A percentile compares a stretch with the other conserved stretches of the same genome.
These are phyloP conservation scores for Petunia axillaris DNA, from an alignment of 257 asterid species.

Conservation along the genomic window DNA sequence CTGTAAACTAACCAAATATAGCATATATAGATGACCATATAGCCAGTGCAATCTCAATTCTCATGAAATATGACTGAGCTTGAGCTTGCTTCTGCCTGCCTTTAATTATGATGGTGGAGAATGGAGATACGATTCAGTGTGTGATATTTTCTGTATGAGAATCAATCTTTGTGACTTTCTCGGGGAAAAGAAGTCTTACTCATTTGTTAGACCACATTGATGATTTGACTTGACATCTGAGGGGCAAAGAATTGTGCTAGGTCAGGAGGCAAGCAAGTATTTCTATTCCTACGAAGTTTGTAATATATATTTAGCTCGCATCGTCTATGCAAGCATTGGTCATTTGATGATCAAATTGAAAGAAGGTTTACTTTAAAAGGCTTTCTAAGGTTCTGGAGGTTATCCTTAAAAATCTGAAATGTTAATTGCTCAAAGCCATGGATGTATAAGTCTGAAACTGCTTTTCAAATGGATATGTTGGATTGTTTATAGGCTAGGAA, in stretches of 20 bases:
- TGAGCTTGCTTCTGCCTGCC: background rate
- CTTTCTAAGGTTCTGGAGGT: background rate
- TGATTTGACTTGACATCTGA: background rate
- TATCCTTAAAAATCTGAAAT: background rate
- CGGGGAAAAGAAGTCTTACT: background rate
- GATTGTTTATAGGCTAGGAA: background rate
- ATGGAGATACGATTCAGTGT: background rate
- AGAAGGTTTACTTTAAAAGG: background rate
- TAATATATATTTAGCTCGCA: background rate
- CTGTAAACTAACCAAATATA: background rate
- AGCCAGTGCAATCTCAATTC: background rate
- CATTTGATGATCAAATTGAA: background rate
- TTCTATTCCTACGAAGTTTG: background rate
- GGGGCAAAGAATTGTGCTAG: background rate
- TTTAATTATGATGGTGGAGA: background rate
- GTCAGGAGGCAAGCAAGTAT: background rate
- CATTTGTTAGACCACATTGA: background rate
- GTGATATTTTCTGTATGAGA: background rate
- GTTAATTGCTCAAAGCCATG: background rate
- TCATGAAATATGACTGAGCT: background rate
- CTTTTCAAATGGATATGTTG: background rate
- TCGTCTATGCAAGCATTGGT: background rate
- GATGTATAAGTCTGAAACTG: background rate
- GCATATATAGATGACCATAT: too few species aligned
- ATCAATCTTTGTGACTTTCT: background rate